These are phyloP conservation scores for Chloroidium sp. DNA, from an alignment of 163 green algal genomes.

Conservation along the genomic window DNA sequence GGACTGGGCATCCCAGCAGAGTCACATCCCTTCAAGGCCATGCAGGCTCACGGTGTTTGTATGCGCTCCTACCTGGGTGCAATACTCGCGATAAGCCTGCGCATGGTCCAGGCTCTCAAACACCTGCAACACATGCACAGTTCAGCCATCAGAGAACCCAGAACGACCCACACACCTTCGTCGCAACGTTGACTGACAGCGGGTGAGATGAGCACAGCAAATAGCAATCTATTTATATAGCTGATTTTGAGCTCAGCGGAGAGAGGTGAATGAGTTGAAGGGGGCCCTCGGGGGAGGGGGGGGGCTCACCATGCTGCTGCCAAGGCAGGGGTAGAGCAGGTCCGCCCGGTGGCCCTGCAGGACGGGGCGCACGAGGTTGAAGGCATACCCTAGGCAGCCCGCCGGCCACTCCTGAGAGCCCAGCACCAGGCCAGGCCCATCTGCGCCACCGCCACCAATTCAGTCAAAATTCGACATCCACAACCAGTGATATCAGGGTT, in stretches of 20 bases:
- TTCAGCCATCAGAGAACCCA: no score
- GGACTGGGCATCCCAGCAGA: neutral
- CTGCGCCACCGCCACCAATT: neutral
- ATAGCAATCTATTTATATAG: neutral
- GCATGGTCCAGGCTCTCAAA: conserved; percentile 62
- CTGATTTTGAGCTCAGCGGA: neutral
- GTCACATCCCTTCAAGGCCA: no score
- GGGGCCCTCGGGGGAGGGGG: neutral
- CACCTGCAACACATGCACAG: conserved; percentile 1
- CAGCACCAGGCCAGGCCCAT: conserved; percentile 1
- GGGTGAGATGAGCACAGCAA: no score
- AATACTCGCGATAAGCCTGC: conserved; percentile 42
- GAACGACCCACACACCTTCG: no score
- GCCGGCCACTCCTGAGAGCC: conserved; percentile 45
- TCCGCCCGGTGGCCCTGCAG: conserved; percentile 31
- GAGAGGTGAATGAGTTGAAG: neutral
- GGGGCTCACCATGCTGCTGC: conserved; percentile 34
- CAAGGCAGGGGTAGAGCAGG: conserved; percentile 40
- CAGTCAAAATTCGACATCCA: no score
- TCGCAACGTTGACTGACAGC: no score
- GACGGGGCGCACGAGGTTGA: conserved; percentile 62
- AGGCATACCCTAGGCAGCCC: conserved; percentile 58
- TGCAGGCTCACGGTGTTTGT: no score
- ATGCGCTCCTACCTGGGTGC: conserved; percentile 25
- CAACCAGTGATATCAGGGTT: no score